Evolutionary conservation across 495 filamentous ascomycete genomes (phyloP).

Genomic region (Corynascus novoguineensis): DNA sequence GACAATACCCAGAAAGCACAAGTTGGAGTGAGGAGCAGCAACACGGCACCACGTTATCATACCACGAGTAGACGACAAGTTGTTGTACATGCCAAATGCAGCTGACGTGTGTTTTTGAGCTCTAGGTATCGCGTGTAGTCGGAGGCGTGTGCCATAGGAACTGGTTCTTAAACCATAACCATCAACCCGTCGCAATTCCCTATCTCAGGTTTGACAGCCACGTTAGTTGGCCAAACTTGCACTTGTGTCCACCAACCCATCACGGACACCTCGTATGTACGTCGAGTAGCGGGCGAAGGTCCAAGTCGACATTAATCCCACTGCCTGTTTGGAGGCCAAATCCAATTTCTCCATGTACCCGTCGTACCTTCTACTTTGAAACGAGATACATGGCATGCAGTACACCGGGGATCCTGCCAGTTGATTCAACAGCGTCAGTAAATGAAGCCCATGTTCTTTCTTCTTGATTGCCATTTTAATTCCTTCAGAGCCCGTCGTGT

Average conservation of each 20-base stretch:
- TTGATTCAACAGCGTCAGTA: not conserved
- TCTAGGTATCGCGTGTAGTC: not conserved
- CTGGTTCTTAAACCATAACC: too few relatives aligned
- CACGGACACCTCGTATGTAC: not conserved
- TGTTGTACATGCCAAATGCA: not conserved
- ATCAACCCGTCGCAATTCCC: not conserved
- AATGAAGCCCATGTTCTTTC: not conserved
- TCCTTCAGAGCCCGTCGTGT: too few relatives aligned
- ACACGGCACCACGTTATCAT: not conserved
- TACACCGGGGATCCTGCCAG: conserved; percentile 3
- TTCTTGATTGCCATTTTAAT: not conserved
- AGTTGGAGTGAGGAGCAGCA: not conserved
- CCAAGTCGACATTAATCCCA: not conserved
- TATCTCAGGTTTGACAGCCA: too few relatives aligned
- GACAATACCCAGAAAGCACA: too few relatives aligned
- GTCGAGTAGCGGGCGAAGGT: not conserved
- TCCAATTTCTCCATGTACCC: not conserved
- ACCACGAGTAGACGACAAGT: too few relatives aligned
- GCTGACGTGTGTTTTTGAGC: too few relatives aligned
- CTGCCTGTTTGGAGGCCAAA: not conserved
- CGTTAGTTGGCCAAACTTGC: too few relatives aligned
- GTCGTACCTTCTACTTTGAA: not conserved
- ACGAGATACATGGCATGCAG: conserved; percentile 8
- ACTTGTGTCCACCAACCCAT: too few relatives aligned
- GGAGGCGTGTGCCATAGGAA: too few relatives aligned